These are phyloP conservation scores for Pythium insidiosum DNA, from an alignment of 352 stramenopile species.

Conservation along the genomic window DNA sequence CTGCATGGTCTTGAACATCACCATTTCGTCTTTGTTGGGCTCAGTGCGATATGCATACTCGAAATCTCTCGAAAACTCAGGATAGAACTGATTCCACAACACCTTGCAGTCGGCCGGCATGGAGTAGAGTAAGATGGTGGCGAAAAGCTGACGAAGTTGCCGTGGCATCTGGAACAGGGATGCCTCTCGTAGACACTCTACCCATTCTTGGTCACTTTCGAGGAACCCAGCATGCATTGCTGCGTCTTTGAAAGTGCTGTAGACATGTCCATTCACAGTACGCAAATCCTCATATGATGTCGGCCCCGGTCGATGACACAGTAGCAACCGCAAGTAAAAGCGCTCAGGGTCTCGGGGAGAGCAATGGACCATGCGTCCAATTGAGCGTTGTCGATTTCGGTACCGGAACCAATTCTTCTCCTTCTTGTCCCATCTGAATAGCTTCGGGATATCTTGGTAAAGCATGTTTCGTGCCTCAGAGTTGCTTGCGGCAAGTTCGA, in stretches of 20 bases:
- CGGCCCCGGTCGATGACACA: constrained; percentile 9
- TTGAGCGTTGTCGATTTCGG: constrained; percentile 1
- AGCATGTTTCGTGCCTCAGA: background rate
- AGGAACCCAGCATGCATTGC: constrained; percentile 7
- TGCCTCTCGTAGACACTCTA: constrained; percentile 11
- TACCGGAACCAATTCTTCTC: constrained; percentile 10
- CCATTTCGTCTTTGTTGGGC: background rate
- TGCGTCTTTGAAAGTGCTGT: constrained; percentile 12
- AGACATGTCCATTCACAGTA: constrained; percentile 10
- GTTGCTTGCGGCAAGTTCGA: background rate
- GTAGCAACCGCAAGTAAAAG: constrained; percentile 18
- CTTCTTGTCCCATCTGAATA: constrained; percentile 4
- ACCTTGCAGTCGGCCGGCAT: background rate
- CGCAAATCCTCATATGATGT: constrained; percentile 18
- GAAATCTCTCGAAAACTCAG: constrained; percentile 8
- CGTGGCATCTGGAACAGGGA: constrained; percentile 11
- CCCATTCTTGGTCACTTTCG: constrained; percentile 14
- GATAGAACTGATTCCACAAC: constrained; percentile 15
- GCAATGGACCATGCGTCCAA: constrained; percentile 14
- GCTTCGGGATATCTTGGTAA: constrained; percentile 2
- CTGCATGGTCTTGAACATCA: constrained; percentile 11
- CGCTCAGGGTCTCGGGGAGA: constrained; percentile 13
- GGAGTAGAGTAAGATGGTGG: constrained; percentile 16
- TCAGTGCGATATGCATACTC: background rate
- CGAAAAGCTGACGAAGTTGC: constrained; percentile 25